Percentiles rank a stretch among this genome's conserved stretches.
Evolutionary conservation across 2,329 filamentous ascomycete species (phyloP).

Genomic region (Sporothrix brasiliensis): DNA sequence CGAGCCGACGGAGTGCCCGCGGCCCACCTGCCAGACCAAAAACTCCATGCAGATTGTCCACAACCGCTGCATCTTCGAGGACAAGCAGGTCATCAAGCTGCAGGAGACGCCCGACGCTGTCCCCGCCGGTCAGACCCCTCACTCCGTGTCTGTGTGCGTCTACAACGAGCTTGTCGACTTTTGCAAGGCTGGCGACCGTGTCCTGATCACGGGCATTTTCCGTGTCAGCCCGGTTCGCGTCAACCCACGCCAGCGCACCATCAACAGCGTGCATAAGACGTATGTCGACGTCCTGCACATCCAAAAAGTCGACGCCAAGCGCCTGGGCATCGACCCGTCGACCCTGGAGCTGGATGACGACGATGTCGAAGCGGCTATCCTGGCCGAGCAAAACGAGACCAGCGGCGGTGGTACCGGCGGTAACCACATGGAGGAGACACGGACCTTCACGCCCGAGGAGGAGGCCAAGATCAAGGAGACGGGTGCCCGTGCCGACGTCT

Average conservation of each 20-base stretch:
- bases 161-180: constrained; percentile 98
- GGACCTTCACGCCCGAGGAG: constrained; percentile 82
- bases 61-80: constrained; percentile 90
- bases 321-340: constrained; percentile 86
- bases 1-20: constrained; percentile 88
- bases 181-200: constrained; percentile 95
- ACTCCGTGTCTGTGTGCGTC: constrained; percentile 92
- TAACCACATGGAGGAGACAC: constrained; percentile 77
- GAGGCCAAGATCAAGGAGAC: constrained; percentile 85
- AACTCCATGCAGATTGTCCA: constrained; percentile 99
- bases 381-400: constrained; percentile 42
- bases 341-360: constrained; percentile 78
- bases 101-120: constrained; percentile 96
- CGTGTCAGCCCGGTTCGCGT: constrained; percentile 90
- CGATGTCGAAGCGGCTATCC: constrained; percentile 53
- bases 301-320: constrained; percentile 93
- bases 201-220: constrained; percentile 96
- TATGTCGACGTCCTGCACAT: constrained; percentile 95
- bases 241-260: constrained; percentile 86
- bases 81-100: constrained; percentile 98
- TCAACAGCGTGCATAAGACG: constrained; percentile 97
- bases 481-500: constrained; percentile 80
- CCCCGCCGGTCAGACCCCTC: constrained; percentile 93
- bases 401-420: constrained; percentile 62
- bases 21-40: constrained; percentile 75